Evolutionary conservation across 148 eudicot species (phyloP).

Genomic region (Linanthus parryae): DNA sequence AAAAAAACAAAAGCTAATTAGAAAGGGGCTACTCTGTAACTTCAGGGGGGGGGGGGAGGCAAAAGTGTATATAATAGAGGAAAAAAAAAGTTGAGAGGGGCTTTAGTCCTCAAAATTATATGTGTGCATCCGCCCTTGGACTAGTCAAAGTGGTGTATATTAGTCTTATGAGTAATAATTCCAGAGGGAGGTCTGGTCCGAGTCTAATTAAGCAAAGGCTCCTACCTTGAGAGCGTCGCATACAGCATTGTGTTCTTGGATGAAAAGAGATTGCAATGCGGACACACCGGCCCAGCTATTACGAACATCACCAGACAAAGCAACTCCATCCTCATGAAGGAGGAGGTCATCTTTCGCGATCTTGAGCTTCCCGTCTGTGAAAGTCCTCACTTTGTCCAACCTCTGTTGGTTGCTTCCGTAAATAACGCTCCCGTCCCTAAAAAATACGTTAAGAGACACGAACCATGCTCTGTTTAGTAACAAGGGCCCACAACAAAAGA

Average conservation of each 20-base stretch:
- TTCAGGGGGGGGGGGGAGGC: too few species aligned
- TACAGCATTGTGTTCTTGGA: slow-evolving; percentile 33
- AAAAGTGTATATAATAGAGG: too few species aligned
- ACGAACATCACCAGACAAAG: slow-evolving; percentile 27
- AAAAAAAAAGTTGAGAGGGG: too few species aligned
- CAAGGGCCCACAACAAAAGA: background rate
- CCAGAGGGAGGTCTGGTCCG: slow-evolving; percentile 21
- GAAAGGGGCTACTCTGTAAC: too few species aligned
- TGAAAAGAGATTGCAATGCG: slow-evolving; percentile 33
- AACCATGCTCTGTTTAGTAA: too few species aligned
- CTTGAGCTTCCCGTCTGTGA: slow-evolving; percentile 40
- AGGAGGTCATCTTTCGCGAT: slow-evolving; percentile 33
- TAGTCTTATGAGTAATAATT: slow-evolving; percentile 14
- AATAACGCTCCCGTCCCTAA: slow-evolving; percentile 42
- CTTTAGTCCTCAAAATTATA: too few species aligned
- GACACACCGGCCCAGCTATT: slow-evolving; percentile 38
- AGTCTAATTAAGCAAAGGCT: too few species aligned
- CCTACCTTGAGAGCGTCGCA: slow-evolving; percentile 33
- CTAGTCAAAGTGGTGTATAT: too few species aligned
- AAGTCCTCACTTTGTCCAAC: slow-evolving; percentile 25
- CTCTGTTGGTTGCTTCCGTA: slow-evolving; percentile 27
- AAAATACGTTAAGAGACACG: background rate
- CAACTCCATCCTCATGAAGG: slow-evolving; percentile 14
- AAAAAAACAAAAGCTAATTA: too few species aligned
- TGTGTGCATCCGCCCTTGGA: too few species aligned